phyloP scores from a whole-genome alignment of 1,284 basidiomycete genomes.

The Puccinia horiana region DNA sequence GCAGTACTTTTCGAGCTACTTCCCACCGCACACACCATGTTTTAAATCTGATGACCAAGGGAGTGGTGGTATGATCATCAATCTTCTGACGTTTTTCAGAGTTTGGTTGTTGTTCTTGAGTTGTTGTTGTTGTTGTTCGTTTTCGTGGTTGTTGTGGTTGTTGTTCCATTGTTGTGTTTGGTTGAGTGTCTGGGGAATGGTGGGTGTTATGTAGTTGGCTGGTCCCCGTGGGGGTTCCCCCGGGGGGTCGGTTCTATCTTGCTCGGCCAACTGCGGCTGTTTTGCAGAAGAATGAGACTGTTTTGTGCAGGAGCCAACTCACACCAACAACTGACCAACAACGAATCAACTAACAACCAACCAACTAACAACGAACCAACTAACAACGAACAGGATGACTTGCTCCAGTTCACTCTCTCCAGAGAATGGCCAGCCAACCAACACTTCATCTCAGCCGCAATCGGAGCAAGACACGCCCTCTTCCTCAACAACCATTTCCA shows the following conservation, averaged over 20 bases:
- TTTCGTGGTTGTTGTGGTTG: background rate
- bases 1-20: conserved; percentile 38
- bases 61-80: background rate
- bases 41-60: background rate
- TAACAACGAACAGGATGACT: background rate
- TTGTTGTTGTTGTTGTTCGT: background rate
- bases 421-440: background rate
- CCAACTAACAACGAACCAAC: too few relatives aligned
- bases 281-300: background rate
- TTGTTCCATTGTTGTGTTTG: too few relatives aligned
- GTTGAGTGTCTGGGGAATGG: background rate
- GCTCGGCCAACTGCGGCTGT: background rate
- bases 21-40: conserved; percentile 40
- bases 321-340: conserved; percentile 29
- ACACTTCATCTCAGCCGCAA: background rate
- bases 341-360: too few relatives aligned
- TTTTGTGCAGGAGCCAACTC: conserved; percentile 25
- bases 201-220: background rate
- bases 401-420: background rate
- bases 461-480: conserved; percentile 33
- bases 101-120: background rate
- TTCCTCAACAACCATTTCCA: background rate
- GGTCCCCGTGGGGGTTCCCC: background rate
- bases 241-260: too few relatives aligned
- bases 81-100: background rate